Conservation (phyloP, 164 flowering plant genomes). For the Platanus orientalis region DNA sequence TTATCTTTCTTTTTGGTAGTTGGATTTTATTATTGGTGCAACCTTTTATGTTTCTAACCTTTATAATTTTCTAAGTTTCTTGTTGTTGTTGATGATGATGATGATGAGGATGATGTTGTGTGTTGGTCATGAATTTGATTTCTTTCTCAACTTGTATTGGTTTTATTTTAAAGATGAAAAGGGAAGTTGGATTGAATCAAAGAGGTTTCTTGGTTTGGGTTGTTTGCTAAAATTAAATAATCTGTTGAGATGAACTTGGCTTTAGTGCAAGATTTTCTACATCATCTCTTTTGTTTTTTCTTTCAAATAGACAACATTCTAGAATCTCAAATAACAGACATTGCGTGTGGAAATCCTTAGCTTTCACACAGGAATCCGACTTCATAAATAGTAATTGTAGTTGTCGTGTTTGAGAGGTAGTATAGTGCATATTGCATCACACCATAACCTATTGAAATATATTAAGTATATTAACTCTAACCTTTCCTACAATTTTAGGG, state of each 20-base stretch:
- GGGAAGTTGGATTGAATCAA: background rate
- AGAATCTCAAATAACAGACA: conserved; percentile 1
- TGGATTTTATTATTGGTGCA: background rate
- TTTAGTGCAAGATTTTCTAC: conserved; percentile 11
- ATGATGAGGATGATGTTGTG: conserved; percentile 5
- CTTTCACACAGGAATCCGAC: no score
- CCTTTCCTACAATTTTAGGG: no score
- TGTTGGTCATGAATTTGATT: conserved; percentile 3
- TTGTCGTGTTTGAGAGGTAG: no score
- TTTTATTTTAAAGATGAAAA: conserved; percentile 1
- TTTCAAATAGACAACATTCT: conserved; percentile 1
- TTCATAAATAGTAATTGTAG: no score
- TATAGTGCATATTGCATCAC: no score
- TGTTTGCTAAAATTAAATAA: conserved; percentile 17
- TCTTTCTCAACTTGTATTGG: background rate
- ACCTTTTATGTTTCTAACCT: background rate
- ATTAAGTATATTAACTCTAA: no score
- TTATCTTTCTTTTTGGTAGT: background rate
- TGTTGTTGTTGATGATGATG: background rate
- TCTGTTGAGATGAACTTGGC: conserved; percentile 21
- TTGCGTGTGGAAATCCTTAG: background rate
- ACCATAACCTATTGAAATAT: no score
- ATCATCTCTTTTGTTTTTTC: conserved; percentile 6
- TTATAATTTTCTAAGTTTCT: background rate
- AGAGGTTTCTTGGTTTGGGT: conserved; percentile 16